phyloP scores from a whole-genome alignment of 2,329 filamentous ascomycete genomes.

The Phialemonium atrogriseum region DNA sequence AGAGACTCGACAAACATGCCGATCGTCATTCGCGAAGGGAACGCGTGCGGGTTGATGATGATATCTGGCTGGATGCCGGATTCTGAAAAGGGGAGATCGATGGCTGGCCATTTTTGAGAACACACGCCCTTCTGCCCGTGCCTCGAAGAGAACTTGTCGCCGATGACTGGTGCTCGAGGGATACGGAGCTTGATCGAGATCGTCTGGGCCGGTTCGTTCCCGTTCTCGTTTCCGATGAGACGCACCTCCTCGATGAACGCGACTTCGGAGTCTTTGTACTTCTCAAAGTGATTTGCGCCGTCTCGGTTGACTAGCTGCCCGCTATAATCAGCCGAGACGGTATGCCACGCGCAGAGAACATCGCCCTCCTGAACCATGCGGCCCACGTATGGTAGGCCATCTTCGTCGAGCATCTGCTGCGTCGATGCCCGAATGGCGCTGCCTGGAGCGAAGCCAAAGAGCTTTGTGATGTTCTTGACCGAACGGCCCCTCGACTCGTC shows the following conservation, averaged over 20 bases:
- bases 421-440: slow-evolving; percentile 62
- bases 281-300: slow-evolving; percentile 76
- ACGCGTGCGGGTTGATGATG: slow-evolving; percentile 99
- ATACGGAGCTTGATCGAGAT: slow-evolving; percentile 90
- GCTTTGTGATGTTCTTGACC: slow-evolving; percentile 62
- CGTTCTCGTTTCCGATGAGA: slow-evolving; percentile 76
- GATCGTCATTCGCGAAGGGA: slow-evolving; percentile 99
- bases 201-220: slow-evolving; percentile 74
- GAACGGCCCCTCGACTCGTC: slow-evolving; percentile 65
- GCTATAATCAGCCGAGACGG: slow-evolving; percentile 70
- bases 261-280: slow-evolving; percentile 87
- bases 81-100: slow-evolving; percentile 96
- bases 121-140: slow-evolving; percentile 97
- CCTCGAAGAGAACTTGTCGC: slow-evolving; percentile 97
- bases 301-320: slow-evolving; percentile 79
- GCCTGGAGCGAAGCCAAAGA: slow-evolving; percentile 85
- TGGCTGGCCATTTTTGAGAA: slow-evolving; percentile 89
- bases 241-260: slow-evolving; percentile 91
- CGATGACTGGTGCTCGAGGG: slow-evolving; percentile 83
- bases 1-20: slow-evolving; percentile 98
- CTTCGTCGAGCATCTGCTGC: slow-evolving; percentile 69
- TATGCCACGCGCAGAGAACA: slow-evolving; percentile 82
- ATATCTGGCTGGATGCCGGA: slow-evolving; percentile 93
- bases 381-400: slow-evolving; percentile 79
- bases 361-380: slow-evolving; percentile 72